Percentiles rank a stretch among this genome's conserved stretches.
phyloP scores from a whole-genome alignment of 495 filamentous ascomycete species.

The Penicillium lividum region DNA sequence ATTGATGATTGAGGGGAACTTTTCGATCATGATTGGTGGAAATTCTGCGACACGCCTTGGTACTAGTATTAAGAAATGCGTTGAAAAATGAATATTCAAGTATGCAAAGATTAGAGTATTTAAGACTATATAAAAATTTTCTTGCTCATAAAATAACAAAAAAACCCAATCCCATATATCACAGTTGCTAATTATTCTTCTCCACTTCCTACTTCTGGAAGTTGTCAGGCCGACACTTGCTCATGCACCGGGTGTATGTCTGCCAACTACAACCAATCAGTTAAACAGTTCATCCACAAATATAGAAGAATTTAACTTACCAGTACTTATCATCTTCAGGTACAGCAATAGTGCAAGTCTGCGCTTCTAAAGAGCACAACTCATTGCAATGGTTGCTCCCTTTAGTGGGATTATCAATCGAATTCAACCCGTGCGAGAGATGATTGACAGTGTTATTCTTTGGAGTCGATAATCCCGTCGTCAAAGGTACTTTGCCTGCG shows the following conservation, averaged over 20 bases:
- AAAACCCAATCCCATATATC: neutral
- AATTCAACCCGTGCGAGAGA: slow-evolving; percentile 3
- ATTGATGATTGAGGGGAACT: no score
- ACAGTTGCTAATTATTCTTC: neutral
- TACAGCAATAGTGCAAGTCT: slow-evolving; percentile 31
- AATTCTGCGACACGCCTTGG: no score
- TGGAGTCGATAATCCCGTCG: slow-evolving; percentile 12
- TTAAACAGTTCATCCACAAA: neutral
- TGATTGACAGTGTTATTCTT: slow-evolving; percentile 10
- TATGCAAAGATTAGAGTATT: neutral
- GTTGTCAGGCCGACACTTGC: slow-evolving; percentile 24
- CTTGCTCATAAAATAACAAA: neutral
- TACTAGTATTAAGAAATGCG: no score
- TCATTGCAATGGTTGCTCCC: slow-evolving; percentile 28
- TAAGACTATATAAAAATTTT: neutral
- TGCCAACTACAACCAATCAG: slow-evolving; percentile 20
- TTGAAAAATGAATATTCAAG: no score
- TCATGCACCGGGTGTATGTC: slow-evolving; percentile 25
- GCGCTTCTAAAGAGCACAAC: slow-evolving; percentile 28
- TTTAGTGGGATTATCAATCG: neutral
- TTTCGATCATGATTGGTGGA: no score
- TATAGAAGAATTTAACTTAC: slow-evolving; percentile 17
- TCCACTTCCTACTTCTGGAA: slow-evolving; percentile 10
- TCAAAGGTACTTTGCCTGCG: slow-evolving; percentile 9
- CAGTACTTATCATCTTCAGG: slow-evolving; percentile 33